Evolutionary conservation across 2,329 filamentous ascomycete genomes (phyloP).

Genomic region (Calonectria naviculata): DNA sequence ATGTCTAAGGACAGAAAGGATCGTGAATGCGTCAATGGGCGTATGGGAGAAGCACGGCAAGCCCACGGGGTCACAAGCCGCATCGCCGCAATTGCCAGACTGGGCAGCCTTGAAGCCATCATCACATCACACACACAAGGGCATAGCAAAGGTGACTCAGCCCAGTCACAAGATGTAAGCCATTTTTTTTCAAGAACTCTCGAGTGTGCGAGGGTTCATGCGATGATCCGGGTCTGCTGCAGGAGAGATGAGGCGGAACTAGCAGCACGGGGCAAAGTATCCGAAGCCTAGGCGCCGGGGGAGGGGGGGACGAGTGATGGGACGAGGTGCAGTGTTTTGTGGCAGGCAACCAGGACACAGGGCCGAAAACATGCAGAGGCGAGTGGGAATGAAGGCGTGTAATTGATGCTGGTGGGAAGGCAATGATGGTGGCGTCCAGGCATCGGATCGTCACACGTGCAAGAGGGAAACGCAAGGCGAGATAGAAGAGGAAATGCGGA

Average conservation of each 20-base stretch:
- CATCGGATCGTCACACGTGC: slow-evolving; percentile 9
- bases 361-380: slow-evolving; percentile 1
- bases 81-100: not conserved
- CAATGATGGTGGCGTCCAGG: not conserved
- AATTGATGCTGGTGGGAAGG: not conserved
- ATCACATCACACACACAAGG: not conserved
- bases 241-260: slow-evolving; percentile 7
- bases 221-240: not conserved
- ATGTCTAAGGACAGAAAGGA: not conserved
- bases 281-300: not conserved
- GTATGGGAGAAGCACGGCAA: not conserved
- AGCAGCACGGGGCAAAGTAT: not conserved
- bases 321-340: not conserved
- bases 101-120: slow-evolving; percentile 5
- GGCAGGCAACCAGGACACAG: slow-evolving; percentile 3
- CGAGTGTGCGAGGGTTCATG: not conserved
- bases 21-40: not conserved
- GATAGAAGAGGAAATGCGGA: slow-evolving; percentile 11
- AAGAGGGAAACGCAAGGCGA: slow-evolving; percentile 1
- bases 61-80: slow-evolving; percentile 2
- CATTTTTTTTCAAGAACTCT: not conserved
- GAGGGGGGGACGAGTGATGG: not conserved
- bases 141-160: not conserved
- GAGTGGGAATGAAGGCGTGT: not conserved
- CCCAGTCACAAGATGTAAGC: slow-evolving; percentile 8